Base-by-base conservation (phyloP, 192 early-diverging fungal genomes). In the Entomortierella chlamydospora region DNA sequence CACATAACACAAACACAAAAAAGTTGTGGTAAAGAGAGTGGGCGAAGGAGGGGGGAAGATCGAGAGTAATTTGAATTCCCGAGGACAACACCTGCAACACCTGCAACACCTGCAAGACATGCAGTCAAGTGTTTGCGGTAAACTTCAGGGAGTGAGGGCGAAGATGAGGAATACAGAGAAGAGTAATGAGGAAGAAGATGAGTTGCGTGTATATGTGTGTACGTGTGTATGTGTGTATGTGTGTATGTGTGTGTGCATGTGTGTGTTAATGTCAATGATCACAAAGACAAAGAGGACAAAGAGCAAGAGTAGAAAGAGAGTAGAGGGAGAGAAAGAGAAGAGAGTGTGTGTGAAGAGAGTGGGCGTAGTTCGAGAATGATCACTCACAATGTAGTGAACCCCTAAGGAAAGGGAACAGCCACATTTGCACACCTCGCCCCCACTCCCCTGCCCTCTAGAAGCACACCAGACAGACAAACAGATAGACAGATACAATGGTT, bases 41-140 rank as follows among this genome's bases (percentile, higher is more conserved):
- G n/a, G 41, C 33, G 49, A 69, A 57, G 53, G 54, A 41, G 53
- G 64, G 54, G 43, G 29, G n/a, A n/a, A n/a, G n/a, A n/a, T n/a
- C n/a, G n/a, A n/a, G n/a, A n/a, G n/a, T n/a, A n/a, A n/a, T n/a
- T 53, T 57, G 34, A 49, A 45, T 67, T 47, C 64, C 64, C 54
- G 54, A 67, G 54, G 54, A 28, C 42, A 41, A n/a, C n/a, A n/a
- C n/a, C n/a, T n/a, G n/a, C n/a, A n/a, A n/a, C n/a, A n/a, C n/a
- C n/a, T n/a, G n/a, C n/a, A n/a, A n/a, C 41, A 45, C 42, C 37
- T 64, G 33, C 51, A n/a, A 57, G 51, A 23, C 23, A 42, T 34
- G 51, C 12, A 26, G 25, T n/a, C n/a, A n/a, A 13, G 26, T 4
- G 33, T 9, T 6, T 41, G 39, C 6, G 6, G 39, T 41, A 41